These are phyloP conservation scores for Flueggea neowawraea DNA, from an alignment of 441 rosid genomes.

Conservation along the genomic window DNA sequence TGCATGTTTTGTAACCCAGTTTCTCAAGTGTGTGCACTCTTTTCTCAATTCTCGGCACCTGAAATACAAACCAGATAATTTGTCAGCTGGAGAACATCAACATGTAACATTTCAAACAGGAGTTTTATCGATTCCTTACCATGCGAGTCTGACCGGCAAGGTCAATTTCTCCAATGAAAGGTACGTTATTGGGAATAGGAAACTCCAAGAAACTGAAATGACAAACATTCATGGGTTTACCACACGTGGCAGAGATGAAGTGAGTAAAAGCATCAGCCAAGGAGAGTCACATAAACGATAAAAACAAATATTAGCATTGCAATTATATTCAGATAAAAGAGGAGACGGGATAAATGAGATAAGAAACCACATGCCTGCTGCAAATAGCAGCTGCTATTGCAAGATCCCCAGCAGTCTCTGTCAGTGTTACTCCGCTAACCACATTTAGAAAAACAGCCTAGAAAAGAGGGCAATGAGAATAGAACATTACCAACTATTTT, in stretches of 20 bases:
- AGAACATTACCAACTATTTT: too few species aligned
- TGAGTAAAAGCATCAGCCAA: not conserved
- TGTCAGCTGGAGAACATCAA: too few species aligned
- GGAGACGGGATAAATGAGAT: not conserved
- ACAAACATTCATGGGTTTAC: constrained; percentile 3
- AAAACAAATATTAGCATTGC: not conserved
- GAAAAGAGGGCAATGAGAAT: not conserved
- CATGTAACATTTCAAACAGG: too few species aligned
- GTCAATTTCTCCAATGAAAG: constrained; percentile 87
- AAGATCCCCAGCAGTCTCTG: constrained; percentile 93
- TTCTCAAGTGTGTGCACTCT: too few species aligned
- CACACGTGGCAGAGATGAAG: not conserved
- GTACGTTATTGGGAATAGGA: constrained; percentile 74
- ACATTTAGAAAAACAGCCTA: constrained; percentile 78
- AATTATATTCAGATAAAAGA: not conserved
- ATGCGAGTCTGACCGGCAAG: constrained; percentile 77
- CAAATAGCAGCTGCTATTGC: constrained; percentile 96
- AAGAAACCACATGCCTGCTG: constrained; percentile 51
- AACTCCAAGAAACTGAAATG: constrained; percentile 77
- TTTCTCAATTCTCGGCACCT: too few species aligned
- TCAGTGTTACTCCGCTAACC: constrained; percentile 65
- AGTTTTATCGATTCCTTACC: constrained; percentile 33
- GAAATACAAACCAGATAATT: too few species aligned
- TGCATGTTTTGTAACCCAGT: too few species aligned
- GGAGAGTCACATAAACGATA: not conserved